These are phyloP conservation scores for Orbilia ellipsospora DNA, from an alignment of 2,329 filamentous ascomycete genomes.

Conservation along the genomic window DNA sequence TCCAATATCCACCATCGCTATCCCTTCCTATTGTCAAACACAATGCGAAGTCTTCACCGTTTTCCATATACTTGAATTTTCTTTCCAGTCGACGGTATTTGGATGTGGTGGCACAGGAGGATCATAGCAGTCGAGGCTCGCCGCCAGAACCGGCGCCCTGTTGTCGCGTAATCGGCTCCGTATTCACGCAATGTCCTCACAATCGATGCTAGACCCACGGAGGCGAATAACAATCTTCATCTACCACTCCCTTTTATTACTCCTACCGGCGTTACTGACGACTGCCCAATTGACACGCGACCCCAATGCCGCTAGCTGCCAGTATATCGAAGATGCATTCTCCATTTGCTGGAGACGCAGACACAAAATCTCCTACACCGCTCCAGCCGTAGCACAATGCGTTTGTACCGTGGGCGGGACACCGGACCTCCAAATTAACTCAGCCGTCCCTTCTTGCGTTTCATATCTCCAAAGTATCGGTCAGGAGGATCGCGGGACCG, in stretches of 20 bases:
- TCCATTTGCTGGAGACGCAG: conserved; percentile 30
- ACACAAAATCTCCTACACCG: conserved; percentile 22
- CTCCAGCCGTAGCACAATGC: conserved; percentile 31
- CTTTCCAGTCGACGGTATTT: conserved; percentile 22
- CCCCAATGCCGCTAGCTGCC: conserved; percentile 19
- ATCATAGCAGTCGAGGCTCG: conserved; percentile 12
- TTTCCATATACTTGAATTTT: conserved; percentile 6
- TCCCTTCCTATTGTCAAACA: conserved; percentile 4
- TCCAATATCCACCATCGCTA: neutral
- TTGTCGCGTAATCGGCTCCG: neutral
- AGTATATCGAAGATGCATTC: conserved; percentile 35
- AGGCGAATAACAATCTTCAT: conserved; percentile 14
- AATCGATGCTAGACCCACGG: conserved; percentile 6
- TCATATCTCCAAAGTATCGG: conserved; percentile 22
- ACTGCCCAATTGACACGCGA: conserved; percentile 24
- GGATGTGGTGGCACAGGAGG: conserved; percentile 13
- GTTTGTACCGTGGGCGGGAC: conserved; percentile 37
- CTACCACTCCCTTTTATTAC: conserved; percentile 27
- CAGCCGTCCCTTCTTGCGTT: conserved; percentile 30
- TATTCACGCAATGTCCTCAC: conserved; percentile 7
- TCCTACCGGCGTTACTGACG: conserved; percentile 22
- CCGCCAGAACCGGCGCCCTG: neutral
- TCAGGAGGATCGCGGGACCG: conserved; percentile 3
- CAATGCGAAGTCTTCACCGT: conserved; percentile 24
- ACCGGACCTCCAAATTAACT: conserved; percentile 37